Percentiles rank a stretch among this genome's conserved stretches.
phyloP scores from a whole-genome alignment of 2,329 filamentous ascomycete genomes.

The Xylaria sp. region DNA sequence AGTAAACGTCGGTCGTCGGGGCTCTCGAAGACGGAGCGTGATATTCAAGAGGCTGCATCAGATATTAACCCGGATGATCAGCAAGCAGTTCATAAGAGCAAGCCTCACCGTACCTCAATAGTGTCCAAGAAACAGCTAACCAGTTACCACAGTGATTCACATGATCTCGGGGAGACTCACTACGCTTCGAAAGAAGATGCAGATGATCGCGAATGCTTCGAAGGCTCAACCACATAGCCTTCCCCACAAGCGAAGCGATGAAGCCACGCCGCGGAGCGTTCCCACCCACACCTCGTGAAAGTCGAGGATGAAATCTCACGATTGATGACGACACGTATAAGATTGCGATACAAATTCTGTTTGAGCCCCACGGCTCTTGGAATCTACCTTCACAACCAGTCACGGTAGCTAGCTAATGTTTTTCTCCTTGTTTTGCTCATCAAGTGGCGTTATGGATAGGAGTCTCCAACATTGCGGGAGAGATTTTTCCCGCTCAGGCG shows the following conservation, averaged over 20 bases:
- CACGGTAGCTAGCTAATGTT: slow-evolving; percentile 24
- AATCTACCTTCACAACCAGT: slow-evolving; percentile 33
- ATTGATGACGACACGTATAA: slow-evolving; percentile 51
- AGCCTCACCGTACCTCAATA: slow-evolving; percentile 48
- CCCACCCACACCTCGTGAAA: slow-evolving; percentile 57
- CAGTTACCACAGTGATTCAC: slow-evolving; percentile 62
- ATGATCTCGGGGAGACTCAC: slow-evolving; percentile 69
- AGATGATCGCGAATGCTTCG: slow-evolving; percentile 68
- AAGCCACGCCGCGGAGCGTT: slow-evolving; percentile 65
- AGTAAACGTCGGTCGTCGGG: slow-evolving; percentile 53
- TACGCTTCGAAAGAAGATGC: slow-evolving; percentile 69
- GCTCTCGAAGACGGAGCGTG: slow-evolving; percentile 56
- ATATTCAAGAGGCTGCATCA: slow-evolving; percentile 57
- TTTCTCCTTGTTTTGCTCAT: slow-evolving; percentile 39
- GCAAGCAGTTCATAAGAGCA: slow-evolving; percentile 77
- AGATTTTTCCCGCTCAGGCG: slow-evolving; percentile 35
- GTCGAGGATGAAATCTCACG: slow-evolving; percentile 41
- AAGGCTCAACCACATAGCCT: slow-evolving; percentile 59
- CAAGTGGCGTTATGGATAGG: slow-evolving; percentile 41
- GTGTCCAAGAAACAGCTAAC: slow-evolving; percentile 46
- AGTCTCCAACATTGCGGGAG: slow-evolving; percentile 33
- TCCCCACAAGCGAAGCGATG: slow-evolving; percentile 63
- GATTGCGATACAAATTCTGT: slow-evolving; percentile 46
- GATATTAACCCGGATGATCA: slow-evolving; percentile 75
- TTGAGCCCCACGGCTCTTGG: slow-evolving; percentile 47